A percentile compares a stretch with the other conserved stretches of the same genome.
phyloP scores from a whole-genome alignment of 2,329 filamentous ascomycete genomes.

The Harringtonia lauricola region DNA sequence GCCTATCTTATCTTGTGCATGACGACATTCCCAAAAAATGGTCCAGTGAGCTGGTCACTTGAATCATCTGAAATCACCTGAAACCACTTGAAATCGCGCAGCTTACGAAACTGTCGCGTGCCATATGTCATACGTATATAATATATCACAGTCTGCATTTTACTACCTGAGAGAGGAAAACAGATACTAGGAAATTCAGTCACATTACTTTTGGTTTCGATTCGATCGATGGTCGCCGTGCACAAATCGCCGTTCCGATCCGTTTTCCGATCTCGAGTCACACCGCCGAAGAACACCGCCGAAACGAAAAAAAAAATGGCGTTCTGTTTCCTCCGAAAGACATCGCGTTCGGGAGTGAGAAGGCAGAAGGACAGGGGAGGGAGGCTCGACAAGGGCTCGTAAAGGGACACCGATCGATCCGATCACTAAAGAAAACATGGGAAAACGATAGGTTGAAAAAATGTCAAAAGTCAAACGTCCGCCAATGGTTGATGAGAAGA shows the following conservation, averaged over 20 bases:
- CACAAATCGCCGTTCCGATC: neutral
- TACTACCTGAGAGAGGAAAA: neutral
- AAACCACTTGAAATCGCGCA: no score
- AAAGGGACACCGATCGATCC: slow-evolving; percentile 8
- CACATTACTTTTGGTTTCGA: slow-evolving; percentile 3
- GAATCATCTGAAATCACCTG: no score
- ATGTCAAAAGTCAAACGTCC: neutral
- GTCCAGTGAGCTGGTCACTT: no score
- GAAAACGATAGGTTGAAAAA: neutral
- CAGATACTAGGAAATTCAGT: neutral
- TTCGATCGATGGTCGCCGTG: neutral
- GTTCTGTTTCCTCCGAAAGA: neutral
- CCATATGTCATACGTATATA: neutral
- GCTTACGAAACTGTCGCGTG: no score
- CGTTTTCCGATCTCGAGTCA: slow-evolving; percentile 1
- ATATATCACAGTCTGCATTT: neutral
- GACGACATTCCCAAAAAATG: no score
- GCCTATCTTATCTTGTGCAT: no score
- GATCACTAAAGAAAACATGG: slow-evolving; percentile 10
- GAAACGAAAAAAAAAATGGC: neutral
- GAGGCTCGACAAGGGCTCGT: neutral
- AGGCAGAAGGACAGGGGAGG: neutral
- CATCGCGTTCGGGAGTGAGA: neutral
- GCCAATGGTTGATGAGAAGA: neutral
- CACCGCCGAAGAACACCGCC: slow-evolving; percentile 2